Evolutionary conservation across 1,139 yeast genomes (phyloP), one percentile per base, ranked within the genome.

Genomic region (Pneumocystis oryctolagi): DNA sequence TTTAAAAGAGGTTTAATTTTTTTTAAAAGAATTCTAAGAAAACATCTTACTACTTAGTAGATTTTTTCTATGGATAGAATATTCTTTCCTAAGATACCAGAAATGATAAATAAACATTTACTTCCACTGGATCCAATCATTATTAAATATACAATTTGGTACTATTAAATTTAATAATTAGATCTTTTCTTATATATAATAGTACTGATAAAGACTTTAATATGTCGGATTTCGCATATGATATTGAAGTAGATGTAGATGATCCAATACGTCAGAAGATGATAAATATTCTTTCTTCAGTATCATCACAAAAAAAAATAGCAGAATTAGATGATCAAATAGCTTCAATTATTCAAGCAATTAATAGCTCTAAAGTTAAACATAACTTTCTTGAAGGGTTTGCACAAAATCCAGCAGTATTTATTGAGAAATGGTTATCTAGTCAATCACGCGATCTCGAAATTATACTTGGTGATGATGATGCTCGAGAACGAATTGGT

Each of bases 131-230:
- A 84, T 65, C 97, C 98, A 28, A 82, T 90, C 58, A 80, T 80
- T 58, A 70, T 94, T 42, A 85, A 85, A 64, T 90, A 89, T 73
- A 83, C 82, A 63, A 80, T 92, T 42, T 81, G 84, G 70, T 57
- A 57, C 14, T 6, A 20, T 57, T 28, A 9, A 35, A 20, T 25
- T 47, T n/a, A 89, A 94, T 1, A 84, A 85, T 66, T 82, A 80
- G 67, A 87, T 89, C 56, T 79, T 87, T 8, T 88, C 95, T 1
- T 77, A 88, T 67, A 96, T 97, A 25, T 96, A 88, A 58, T 76
- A 82, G 5, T 85, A 87, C 16, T 62, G 57, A 12, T 35, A 56
- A 18, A 28, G 31, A 2, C 37, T 18, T 58, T 47, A 16, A 55
- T 32, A 16, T 40, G 25, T 31, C 65, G 18, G 62, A 40, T 12